phyloP scores from a whole-genome alignment of 164 flowering plant genomes.

The Aristolochia californica region DNA sequence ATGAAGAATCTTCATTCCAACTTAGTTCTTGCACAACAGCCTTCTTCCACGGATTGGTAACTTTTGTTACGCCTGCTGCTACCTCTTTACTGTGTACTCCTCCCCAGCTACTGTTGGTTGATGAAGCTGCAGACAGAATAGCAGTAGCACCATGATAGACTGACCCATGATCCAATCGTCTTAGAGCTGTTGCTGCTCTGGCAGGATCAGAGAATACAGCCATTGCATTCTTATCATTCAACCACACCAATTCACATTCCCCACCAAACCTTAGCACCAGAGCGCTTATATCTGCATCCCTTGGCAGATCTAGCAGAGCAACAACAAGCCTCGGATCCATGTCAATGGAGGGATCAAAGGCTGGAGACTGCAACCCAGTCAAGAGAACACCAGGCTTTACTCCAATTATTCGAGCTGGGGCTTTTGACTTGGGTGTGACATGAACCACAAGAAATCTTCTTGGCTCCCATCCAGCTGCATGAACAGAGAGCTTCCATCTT shows the following conservation, averaged over 20 bases:
- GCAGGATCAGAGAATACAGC: conserved; percentile 85
- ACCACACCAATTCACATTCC: conserved; percentile 92
- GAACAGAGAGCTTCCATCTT: conserved; percentile 84
- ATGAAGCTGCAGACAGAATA: conserved; percentile 17
- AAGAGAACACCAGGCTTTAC: conserved; percentile 33
- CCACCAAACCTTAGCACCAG: conserved; percentile 94
- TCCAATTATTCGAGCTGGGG: conserved; percentile 66
- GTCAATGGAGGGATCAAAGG: conserved; percentile 73
- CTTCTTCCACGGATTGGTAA: conserved; percentile 72
- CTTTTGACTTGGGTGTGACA: conserved; percentile 77
- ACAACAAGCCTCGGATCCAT: conserved; percentile 98
- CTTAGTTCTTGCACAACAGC: conserved; percentile 47
- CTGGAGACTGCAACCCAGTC: conserved; percentile 31
- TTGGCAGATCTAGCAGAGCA: conserved; percentile 76
- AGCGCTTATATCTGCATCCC: conserved; percentile 86
- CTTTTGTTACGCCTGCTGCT: conserved; percentile 17
- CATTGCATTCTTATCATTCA: conserved; percentile 90
- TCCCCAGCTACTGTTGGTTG: conserved; percentile 49
- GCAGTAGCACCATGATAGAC: conserved; percentile 62
- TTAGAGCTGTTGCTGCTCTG: conserved; percentile 91
- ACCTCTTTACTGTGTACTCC: conserved; percentile 27
- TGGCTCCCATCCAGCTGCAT: conserved; percentile 95
- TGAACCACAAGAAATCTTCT: conserved; percentile 69
- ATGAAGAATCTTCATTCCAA: conserved; percentile 41
- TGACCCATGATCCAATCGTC: conserved; percentile 93